Conservation (phyloP, 139 green algal species). For the Parachlorella kessleri region DNA sequence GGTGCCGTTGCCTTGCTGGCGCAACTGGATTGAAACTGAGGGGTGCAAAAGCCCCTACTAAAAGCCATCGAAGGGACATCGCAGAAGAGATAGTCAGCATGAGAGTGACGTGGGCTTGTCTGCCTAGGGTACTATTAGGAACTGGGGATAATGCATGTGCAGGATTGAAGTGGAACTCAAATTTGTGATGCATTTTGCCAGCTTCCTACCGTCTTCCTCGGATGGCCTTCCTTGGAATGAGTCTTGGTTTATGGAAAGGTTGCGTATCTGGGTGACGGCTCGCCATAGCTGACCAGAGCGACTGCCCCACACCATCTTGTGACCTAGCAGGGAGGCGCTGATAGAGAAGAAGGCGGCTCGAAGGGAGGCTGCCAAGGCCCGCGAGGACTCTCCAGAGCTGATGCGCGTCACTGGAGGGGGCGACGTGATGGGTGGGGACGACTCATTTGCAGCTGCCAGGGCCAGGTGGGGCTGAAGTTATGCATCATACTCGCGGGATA, state of each 20-base stretch:
- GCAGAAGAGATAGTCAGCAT: no score
- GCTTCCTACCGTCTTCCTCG: no score
- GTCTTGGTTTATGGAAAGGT: neutral
- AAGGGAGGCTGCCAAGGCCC: slow-evolving; percentile 47
- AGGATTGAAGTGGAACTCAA: neutral
- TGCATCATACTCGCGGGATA: neutral
- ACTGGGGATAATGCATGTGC: no score
- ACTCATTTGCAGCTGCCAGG: slow-evolving; percentile 61
- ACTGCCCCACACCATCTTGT: neutral
- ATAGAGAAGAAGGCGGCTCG: slow-evolving; percentile 59
- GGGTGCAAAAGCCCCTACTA: no score
- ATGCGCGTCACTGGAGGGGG: slow-evolving; percentile 49
- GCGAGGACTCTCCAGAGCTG: slow-evolving; percentile 52
- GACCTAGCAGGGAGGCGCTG: slow-evolving; percentile 41
- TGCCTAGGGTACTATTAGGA: no score
- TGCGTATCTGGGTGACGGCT: slow-evolving; percentile 17
- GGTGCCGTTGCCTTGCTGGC: no score
- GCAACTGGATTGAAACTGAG: no score
- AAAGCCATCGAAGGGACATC: no score
- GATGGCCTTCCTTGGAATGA: neutral
- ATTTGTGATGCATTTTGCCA: neutral
- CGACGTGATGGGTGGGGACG: slow-evolving; percentile 58
- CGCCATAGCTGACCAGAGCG: no score
- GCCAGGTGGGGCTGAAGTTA: slow-evolving; percentile 41
- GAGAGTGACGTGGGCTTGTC: no score